Conservation (phyloP, 805 yeast species). For the Millerozyma miso region DNA sequence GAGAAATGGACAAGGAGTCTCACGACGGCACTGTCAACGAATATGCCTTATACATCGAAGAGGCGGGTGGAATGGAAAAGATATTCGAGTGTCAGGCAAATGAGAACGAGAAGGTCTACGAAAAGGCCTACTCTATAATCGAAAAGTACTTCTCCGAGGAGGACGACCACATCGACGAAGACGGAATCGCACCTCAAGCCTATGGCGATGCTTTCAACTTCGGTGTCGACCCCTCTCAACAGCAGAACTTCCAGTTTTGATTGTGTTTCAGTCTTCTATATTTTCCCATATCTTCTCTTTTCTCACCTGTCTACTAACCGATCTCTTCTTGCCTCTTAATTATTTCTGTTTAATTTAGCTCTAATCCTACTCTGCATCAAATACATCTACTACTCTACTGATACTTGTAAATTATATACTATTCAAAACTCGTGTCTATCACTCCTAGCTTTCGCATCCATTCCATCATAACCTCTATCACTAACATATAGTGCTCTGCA, state of each 20-base stretch:
- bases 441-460: too few species aligned
- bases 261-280: slow-evolving; percentile 1
- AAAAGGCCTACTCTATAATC: slow-evolving; percentile 84
- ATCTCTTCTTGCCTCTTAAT: slow-evolving; percentile 4
- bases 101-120: slow-evolving; percentile 87
- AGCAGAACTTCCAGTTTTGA: slow-evolving; percentile 49
- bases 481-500: too few species aligned
- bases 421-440: too few species aligned
- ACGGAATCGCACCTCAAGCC: slow-evolving; percentile 68
- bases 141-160: slow-evolving; percentile 88
- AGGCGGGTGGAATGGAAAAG: slow-evolving; percentile 98
- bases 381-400: neutral
- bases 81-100: slow-evolving; percentile 89
- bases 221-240: slow-evolving; percentile 64
- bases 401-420: neutral
- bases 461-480: too few species aligned
- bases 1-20: slow-evolving; percentile 85
- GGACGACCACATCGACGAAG: slow-evolving; percentile 60
- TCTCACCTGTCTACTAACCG: slow-evolving; percentile 2
- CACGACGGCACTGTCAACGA: slow-evolving; percentile 68
- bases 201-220: slow-evolving; percentile 86
- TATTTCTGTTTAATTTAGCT: neutral
- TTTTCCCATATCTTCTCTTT: slow-evolving; percentile 3
- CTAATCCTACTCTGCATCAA: neutral
- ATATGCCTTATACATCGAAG: slow-evolving; percentile 89